A percentile compares a stretch with the other conserved stretches of the same genome.
phyloP scores from a whole-genome alignment of 2,329 filamentous ascomycete genomes.

The Aspergillus ibericus region DNA sequence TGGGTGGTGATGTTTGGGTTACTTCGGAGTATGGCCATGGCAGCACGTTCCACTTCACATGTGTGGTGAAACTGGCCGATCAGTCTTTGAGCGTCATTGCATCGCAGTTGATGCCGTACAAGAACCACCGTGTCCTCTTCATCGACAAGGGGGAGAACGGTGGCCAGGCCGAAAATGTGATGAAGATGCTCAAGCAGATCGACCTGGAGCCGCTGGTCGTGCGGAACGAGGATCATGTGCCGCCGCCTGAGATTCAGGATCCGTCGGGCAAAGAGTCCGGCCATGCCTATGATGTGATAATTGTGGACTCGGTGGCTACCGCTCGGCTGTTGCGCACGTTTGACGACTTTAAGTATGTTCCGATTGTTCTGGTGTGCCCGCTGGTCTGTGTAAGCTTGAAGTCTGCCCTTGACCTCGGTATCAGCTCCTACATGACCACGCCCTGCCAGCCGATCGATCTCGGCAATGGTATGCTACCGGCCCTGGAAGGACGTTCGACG shows the following conservation, averaged over 20 bases:
- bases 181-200: conserved; percentile 73
- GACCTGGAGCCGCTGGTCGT: conserved; percentile 82
- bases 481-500: conserved; percentile 87
- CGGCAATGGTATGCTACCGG: conserved; percentile 93
- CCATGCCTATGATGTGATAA: conserved; percentile 86
- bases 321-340: conserved; percentile 81
- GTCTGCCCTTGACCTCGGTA: conserved; percentile 88
- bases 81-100: conserved; percentile 75
- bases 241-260: conserved; percentile 55
- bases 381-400: conserved; percentile 89
- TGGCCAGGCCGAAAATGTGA: conserved; percentile 65
- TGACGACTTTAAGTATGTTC: conserved; percentile 97
- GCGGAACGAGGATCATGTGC: conserved; percentile 69
- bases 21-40: conserved; percentile 88
- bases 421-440: conserved; percentile 99
- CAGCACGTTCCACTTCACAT: conserved; percentile 96
- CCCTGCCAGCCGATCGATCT: conserved; percentile 92
- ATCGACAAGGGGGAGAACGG: conserved; percentile 86
- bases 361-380: conserved; percentile 87
- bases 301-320: conserved; percentile 90
- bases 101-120: conserved; percentile 79
- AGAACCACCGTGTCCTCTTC: conserved; percentile 87
- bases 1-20: conserved; percentile 96
- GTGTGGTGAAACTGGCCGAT: conserved; percentile 79
- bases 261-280: conserved; percentile 47